Conservation (phyloP, 768 basidiomycete genomes). For the Hypsizygus marmoreus region DNA sequence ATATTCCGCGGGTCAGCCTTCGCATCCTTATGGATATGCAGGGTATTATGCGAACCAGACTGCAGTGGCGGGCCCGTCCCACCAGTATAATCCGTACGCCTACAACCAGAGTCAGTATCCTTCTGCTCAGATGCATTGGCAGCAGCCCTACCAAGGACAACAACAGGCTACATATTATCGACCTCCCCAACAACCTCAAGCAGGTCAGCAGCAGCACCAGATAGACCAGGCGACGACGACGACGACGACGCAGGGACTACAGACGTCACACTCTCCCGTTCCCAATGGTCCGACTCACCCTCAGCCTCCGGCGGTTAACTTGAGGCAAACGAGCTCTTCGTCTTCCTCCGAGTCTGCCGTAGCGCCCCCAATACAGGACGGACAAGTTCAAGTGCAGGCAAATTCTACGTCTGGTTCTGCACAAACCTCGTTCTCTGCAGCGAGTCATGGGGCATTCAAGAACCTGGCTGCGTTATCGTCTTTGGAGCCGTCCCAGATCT, state of each 20-base stretch:
- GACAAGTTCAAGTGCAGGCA: conserved; percentile 3
- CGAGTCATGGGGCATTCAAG: conserved; percentile 16
- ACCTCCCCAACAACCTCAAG: not conserved
- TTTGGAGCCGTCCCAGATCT: conserved; percentile 38
- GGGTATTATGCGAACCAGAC: conserved; percentile 27
- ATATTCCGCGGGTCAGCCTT: conserved; percentile 18
- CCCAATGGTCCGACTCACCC: no score
- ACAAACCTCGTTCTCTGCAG: conserved; percentile 3
- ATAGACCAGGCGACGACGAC: not conserved
- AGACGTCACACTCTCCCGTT: not conserved
- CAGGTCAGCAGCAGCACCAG: conserved; percentile 2
- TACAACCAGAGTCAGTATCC: conserved; percentile 25
- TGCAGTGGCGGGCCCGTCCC: conserved; percentile 17
- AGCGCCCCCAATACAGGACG: conserved; percentile 2
- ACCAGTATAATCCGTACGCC: conserved; percentile 26
- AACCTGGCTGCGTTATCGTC: conserved; percentile 33
- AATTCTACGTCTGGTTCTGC: not conserved
- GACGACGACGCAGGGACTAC: no score
- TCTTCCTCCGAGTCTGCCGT: not conserved
- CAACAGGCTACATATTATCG: conserved; percentile 1
- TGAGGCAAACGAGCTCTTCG: not conserved
- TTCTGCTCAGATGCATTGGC: conserved; percentile 31
- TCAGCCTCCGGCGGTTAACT: not conserved
- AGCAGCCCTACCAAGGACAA: conserved; percentile 34
- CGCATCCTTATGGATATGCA: conserved; percentile 28